Conservation (phyloP, 169 alveolate genomes). For the Eimeria brunetti region DNA sequence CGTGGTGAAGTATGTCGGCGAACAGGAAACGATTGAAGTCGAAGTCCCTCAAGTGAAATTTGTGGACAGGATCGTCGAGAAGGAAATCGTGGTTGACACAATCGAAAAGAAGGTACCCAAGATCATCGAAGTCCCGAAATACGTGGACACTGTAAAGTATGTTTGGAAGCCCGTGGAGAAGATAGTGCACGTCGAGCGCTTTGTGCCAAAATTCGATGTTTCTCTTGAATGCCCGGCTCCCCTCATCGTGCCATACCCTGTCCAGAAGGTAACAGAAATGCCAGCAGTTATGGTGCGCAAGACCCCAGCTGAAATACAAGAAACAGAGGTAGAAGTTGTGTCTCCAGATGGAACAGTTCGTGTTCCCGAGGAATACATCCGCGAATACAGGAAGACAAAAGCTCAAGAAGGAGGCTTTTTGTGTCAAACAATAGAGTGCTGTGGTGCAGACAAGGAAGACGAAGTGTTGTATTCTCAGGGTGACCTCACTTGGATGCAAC, state of each 20-base stretch:
- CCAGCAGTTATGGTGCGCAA: slow-evolving; percentile 91
- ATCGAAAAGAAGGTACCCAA: slow-evolving; percentile 91
- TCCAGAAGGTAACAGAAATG: slow-evolving; percentile 88
- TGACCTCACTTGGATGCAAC: slow-evolving; percentile 57
- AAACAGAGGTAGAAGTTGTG: slow-evolving; percentile 79
- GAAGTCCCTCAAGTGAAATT: slow-evolving; percentile 91
- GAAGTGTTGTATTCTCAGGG: slow-evolving; percentile 59
- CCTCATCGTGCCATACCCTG: slow-evolving; percentile 91
- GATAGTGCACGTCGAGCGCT: slow-evolving; percentile 88
- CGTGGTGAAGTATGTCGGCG: slow-evolving; percentile 90
- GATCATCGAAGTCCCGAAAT: slow-evolving; percentile 89
- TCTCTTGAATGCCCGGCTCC: slow-evolving; percentile 92
- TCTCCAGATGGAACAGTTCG: slow-evolving; percentile 88
- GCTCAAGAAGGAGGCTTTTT: slow-evolving; percentile 50
- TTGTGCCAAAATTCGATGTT: slow-evolving; percentile 91
- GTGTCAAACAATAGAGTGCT: slow-evolving; percentile 72
- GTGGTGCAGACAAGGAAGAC: slow-evolving; percentile 67
- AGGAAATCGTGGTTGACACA: slow-evolving; percentile 90
- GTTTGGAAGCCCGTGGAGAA: slow-evolving; percentile 92
- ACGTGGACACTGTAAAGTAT: slow-evolving; percentile 89
- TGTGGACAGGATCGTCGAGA: slow-evolving; percentile 90
- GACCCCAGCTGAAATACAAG: slow-evolving; percentile 81
- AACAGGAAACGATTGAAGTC: slow-evolving; percentile 89
- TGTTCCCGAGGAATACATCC: slow-evolving; percentile 85
- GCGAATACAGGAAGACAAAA: slow-evolving; percentile 63